Conservation (phyloP, 805 yeast genomes). For the Saccharomycopsis schoenii region DNA sequence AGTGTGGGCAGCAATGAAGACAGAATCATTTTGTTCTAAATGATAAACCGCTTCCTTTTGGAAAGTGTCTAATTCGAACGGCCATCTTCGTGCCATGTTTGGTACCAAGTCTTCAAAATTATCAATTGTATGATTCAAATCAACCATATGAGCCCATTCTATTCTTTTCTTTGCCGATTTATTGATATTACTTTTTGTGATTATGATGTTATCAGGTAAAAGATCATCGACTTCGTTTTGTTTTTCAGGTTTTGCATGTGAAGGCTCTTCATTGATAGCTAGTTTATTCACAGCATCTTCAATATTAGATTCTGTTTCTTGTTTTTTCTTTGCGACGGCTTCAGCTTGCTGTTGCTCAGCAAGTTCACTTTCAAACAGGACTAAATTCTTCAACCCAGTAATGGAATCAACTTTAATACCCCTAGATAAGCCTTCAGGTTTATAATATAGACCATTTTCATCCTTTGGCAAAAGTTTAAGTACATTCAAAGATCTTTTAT, state of each 20-base stretch:
- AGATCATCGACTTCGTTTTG: slow-evolving; percentile 32
- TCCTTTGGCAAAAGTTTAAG: slow-evolving; percentile 50
- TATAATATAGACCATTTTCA: slow-evolving; percentile 64
- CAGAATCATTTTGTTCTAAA: slow-evolving; percentile 95
- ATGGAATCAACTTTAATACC: slow-evolving; percentile 39
- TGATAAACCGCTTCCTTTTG: slow-evolving; percentile 97
- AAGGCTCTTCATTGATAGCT: background rate
- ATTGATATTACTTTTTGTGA: slow-evolving; percentile 30
- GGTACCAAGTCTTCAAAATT: slow-evolving; percentile 87
- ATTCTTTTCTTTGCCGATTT: slow-evolving; percentile 29
- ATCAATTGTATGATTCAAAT: slow-evolving; percentile 69
- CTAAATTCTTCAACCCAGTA: slow-evolving; percentile 6
- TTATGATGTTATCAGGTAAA: slow-evolving; percentile 40
- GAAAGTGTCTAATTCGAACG: slow-evolving; percentile 87
- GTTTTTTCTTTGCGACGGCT: slow-evolving; percentile 17
- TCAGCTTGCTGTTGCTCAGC: slow-evolving; percentile 14
- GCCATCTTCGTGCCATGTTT: slow-evolving; percentile 88
- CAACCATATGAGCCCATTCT: slow-evolving; percentile 95
- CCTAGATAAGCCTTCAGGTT: slow-evolving; percentile 73
- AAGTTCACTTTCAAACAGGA: slow-evolving; percentile 27
- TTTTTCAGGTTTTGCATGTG: background rate
- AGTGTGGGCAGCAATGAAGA: slow-evolving; percentile 97
- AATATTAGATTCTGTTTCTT: slow-evolving; percentile 19
- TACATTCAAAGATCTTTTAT: slow-evolving; percentile 26
- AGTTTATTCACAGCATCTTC: background rate